A percentile compares a stretch with the other conserved stretches of the same genome.
Evolutionary conservation across 2,329 filamentous ascomycete species (phyloP).

Genomic region (Penicillium sp.): DNA sequence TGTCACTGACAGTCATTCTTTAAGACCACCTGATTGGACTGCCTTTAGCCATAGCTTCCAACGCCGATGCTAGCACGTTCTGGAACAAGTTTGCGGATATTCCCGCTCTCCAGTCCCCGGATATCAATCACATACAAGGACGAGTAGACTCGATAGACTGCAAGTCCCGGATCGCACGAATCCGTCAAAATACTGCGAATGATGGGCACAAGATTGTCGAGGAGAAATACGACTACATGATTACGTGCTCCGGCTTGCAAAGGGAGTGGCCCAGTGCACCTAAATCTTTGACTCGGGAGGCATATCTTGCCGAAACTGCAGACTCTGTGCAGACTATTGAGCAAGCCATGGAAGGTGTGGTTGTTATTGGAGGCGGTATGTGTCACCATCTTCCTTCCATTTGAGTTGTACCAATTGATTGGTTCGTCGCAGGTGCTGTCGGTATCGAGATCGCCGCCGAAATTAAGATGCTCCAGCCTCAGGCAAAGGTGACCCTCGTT

Average conservation of each 20-base stretch:
- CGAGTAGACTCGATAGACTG: conserved; percentile 7
- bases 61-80: neutral
- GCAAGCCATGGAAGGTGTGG: conserved; percentile 32
- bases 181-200: neutral
- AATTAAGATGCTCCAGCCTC: conserved; percentile 64
- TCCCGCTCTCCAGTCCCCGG: conserved; percentile 4
- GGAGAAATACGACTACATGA: conserved; percentile 58
- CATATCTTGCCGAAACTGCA: conserved; percentile 52
- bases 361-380: conserved; percentile 55
- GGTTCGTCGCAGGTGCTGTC: conserved; percentile 61
- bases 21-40: conserved; percentile 6
- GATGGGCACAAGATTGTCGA: conserved; percentile 5
- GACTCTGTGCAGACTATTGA: conserved; percentile 4
- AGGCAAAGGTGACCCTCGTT: conserved; percentile 64
- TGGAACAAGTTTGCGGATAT: conserved; percentile 10
- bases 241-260: conserved; percentile 67
- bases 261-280: conserved; percentile 71
- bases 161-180: conserved; percentile 2
- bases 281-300: conserved; percentile 59
- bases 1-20: neutral
- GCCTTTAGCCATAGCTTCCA: conserved; percentile 6
- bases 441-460: conserved; percentile 78
- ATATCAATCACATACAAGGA: conserved; percentile 7
- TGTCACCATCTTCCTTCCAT: neutral
- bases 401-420: conserved; percentile 44